Evolutionary conservation across 1,284 basidiomycete genomes (phyloP), one percentile per base, ranked within the genome.

Genomic region (Rugosomyces carneus): DNA sequence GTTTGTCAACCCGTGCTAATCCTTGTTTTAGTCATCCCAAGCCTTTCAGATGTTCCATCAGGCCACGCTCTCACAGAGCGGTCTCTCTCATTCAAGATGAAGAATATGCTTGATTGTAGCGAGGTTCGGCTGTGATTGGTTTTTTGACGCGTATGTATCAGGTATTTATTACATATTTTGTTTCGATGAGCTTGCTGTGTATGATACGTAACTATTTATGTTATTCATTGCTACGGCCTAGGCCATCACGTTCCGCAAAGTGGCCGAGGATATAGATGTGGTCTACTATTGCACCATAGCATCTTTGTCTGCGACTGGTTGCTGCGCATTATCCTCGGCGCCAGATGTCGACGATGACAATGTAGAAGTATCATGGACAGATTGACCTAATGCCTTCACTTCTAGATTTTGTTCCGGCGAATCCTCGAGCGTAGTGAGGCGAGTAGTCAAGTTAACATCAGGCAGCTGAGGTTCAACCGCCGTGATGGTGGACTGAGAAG

Each of bases 41-140:
- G 50, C 73, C 78, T 5, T 84, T 79, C 64, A 70, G 73, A 53
- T 84, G 81, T 53, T 56, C 65, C 10, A 72, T 84, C 53, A 75
- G 66, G 53, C 80, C 81, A 9, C 73, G 81, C 16, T 81, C 80
- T 0, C 66, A 72, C 32, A 72, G 69, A 51, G 72, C 78, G 1
- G 60, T 75, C 40, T 66, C 69, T 18, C 59, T 82, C 18, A 76
- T 82, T 40, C 70, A 73, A 35, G 65, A 67, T 37, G 76, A 77
- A 50, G 60, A 61, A 37, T 53, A 52, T 37, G 53, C 48, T 36
- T 55, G 40, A 35, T 34, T 19, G 37, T 40, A n/a, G 42, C 8
- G 21, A 46, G 45, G 42, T 32, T 39, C 42, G 20, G 38, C 42
- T 53, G 48, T 54, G 47, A 53, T 57, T 55, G 50, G 61, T 60